Base-by-base conservation (phyloP, 1,139 yeast genomes). In the Yamadazyma blattariae region DNA sequence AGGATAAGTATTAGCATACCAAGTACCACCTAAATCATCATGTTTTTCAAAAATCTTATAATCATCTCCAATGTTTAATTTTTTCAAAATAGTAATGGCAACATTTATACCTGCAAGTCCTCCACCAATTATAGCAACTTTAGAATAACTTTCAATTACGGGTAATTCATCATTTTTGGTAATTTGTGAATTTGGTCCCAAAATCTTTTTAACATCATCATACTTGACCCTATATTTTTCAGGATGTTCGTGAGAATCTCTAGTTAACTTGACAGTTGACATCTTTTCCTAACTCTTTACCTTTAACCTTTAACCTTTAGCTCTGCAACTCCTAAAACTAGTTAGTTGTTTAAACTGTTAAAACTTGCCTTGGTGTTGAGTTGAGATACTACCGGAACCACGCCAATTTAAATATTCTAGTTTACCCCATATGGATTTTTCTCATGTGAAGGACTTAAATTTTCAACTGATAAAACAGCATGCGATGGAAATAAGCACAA, bases 1-100 rank as follows among this genome's bases (percentile, higher is more conserved):
- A 3, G 79, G 79, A 43, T 74, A 74, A 3, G 74, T 61, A 45
- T 74, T 74, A 33, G 75, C 74, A 50, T 63, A 67, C 79, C 79
- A 74, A 25, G 77, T 71, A 5, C 79, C 79, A n/a, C 79, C 79
- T 39, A 71, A 59, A 33, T 63, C 54, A 33, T 54, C 57, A 39
- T 67, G 74, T 41, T 66, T 65, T 40, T 74, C 79, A 41, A 67
- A 71, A 6, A 72, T 53, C 16, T 49, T 61, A 42, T 59, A 59
- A 49, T 59, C 77, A 32, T 53, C 51, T 32, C 48, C 61, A 10
- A 33, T 22, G 27, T 56, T 61, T 46, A 58, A 53, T 25, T 56
- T 54, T 33, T 57, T 58, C 34, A 54, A 52, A 35, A 56, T 54
- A 41, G 53, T 57, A 30, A 67, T 41, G 2, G 67, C 64, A 9